phyloP scores from a whole-genome alignment of 495 filamentous ascomycete genomes.

The Talaromyces proteolyticus region DNA sequence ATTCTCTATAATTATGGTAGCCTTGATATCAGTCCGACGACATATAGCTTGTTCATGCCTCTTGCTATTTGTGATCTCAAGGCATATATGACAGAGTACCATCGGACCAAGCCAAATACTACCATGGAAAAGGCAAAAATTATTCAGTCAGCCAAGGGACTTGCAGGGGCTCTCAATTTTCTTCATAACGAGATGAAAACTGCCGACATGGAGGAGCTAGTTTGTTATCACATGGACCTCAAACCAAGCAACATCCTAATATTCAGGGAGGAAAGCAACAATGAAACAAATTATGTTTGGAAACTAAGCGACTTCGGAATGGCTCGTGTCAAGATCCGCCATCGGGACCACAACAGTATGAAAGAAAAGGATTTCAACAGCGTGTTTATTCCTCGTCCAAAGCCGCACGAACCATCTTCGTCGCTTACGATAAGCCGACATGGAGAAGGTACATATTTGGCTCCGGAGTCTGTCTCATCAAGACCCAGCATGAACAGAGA shows the following conservation, averaged over 20 bases:
- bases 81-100: constrained; percentile 19
- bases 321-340: constrained; percentile 21
- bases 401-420: constrained; percentile 8
- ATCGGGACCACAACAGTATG: constrained; percentile 8
- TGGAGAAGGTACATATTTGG: constrained; percentile 22
- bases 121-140: constrained; percentile 16
- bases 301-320: constrained; percentile 35
- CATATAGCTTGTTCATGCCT: constrained; percentile 34
- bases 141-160: constrained; percentile 17
- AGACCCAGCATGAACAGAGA: constrained; percentile 20
- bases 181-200: constrained; percentile 26
- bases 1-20: constrained; percentile 25
- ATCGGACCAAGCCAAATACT: neutral
- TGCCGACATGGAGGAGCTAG: constrained; percentile 13
- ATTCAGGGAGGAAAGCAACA: constrained; percentile 13
- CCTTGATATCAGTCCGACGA: constrained; percentile 16
- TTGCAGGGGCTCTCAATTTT: constrained; percentile 26
- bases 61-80: constrained; percentile 25
- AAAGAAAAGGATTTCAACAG: constrained; percentile 6
- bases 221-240: constrained; percentile 33
- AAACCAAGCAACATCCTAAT: constrained; percentile 31
- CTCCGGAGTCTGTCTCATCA: constrained; percentile 18
- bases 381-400: neutral
- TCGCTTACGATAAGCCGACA: constrained; percentile 13
- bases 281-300: constrained; percentile 17